These are phyloP conservation scores for Beauveria scarabaeidicola DNA, from an alignment of 2,329 filamentous ascomycete species.

Conservation along the genomic window DNA sequence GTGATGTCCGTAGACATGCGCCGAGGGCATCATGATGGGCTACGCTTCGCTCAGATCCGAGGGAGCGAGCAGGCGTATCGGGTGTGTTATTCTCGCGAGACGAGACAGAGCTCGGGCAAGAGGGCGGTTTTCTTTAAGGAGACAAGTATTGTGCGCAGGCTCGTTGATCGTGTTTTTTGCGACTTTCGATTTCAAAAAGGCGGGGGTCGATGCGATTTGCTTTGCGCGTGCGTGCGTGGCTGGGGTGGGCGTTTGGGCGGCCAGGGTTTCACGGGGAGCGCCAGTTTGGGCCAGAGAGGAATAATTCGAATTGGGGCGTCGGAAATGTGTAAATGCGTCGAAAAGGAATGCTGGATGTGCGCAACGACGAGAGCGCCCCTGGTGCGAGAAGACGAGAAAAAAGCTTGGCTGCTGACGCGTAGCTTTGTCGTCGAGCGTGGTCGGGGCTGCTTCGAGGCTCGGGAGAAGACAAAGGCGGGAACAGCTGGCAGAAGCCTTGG, in stretches of 20 bases:
- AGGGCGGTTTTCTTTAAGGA: not conserved
- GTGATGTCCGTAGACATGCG: conserved; percentile 60
- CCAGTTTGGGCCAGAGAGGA: too few relatives aligned
- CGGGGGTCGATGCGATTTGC: not conserved
- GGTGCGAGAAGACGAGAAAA: not conserved
- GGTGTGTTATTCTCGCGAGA: not conserved
- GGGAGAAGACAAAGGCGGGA: not conserved
- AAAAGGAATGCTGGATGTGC: not conserved
- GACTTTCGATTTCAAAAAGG: not conserved
- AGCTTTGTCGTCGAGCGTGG: not conserved
- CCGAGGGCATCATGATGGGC: conserved; percentile 48
- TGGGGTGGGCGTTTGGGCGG: not conserved
- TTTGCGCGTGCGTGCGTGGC: not conserved
- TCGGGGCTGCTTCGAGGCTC: not conserved
- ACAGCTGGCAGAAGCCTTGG: not conserved
- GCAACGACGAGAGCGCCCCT: not conserved
- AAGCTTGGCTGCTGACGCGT: not conserved
- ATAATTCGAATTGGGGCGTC: too few relatives aligned
- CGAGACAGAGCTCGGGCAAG: too few relatives aligned
- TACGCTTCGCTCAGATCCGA: not conserved
- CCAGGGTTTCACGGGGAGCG: too few relatives aligned
- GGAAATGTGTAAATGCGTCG: not conserved
- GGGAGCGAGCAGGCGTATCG: not conserved
- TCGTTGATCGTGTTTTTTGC: not conserved
- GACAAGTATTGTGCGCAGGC: too few relatives aligned